These are phyloP conservation scores for Phytophthora macrochlamydospora DNA, from an alignment of 352 stramenopile species.

Conservation along the genomic window DNA sequence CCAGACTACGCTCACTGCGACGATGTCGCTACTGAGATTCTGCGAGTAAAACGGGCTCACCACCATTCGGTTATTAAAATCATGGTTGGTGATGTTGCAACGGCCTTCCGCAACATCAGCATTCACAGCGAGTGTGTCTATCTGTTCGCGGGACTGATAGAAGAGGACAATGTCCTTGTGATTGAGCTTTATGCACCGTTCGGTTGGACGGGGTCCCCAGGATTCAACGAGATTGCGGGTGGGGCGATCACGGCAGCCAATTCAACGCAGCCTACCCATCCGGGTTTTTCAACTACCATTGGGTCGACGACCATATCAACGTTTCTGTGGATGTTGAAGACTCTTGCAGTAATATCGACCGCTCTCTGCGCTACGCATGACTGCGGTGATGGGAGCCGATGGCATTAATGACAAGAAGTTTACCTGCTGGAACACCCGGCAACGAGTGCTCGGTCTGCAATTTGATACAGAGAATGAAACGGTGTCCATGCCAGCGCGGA, in stretches of 20 bases:
- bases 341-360: not conserved
- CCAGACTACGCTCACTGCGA: conserved; percentile 6
- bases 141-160: conserved; percentile 8
- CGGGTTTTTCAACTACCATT: conserved; percentile 15
- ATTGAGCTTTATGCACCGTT: conserved; percentile 8
- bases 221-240: conserved; percentile 15
- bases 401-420: conserved; percentile 20
- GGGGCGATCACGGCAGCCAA: conserved; percentile 6
- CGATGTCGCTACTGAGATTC: conserved; percentile 4
- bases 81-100: conserved; percentile 3
- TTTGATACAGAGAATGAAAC: not conserved
- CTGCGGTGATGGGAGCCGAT: not conserved
- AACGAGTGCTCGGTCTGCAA: conserved; percentile 4
- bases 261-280: not conserved
- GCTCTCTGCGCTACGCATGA: conserved; percentile 15
- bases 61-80: not conserved
- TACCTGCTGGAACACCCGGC: not conserved
- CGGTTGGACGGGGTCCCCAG: conserved; percentile 13
- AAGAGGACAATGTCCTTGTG: conserved; percentile 14
- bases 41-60: not conserved
- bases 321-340: not conserved
- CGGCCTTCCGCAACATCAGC: conserved; percentile 2
- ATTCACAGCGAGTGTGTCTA: conserved; percentile 13
- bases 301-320: conserved; percentile 14
- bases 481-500: conserved; percentile 1